phyloP scores from a whole-genome alignment of 805 yeast genomes.

The Lipomyces lipofer region DNA sequence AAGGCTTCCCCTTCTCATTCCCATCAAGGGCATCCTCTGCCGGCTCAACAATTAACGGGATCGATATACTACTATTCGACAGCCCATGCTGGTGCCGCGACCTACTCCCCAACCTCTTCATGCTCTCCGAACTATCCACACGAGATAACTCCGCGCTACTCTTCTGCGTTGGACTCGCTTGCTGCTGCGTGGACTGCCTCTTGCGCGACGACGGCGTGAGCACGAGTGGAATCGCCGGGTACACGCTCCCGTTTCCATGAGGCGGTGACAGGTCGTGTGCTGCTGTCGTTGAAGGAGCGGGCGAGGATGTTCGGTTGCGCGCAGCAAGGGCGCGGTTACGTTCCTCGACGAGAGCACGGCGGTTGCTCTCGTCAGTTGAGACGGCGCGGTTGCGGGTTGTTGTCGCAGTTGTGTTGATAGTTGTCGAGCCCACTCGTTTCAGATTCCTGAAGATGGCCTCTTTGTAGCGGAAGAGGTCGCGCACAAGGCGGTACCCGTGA shows the following conservation, averaged over 20 bases:
- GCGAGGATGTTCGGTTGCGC: neutral
- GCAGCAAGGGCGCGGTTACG: conserved; percentile 9
- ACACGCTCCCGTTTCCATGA: too few relatives aligned
- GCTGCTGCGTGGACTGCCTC: too few relatives aligned
- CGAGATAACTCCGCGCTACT: too few relatives aligned
- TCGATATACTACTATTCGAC: neutral
- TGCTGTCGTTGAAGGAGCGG: neutral
- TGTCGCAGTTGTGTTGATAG: neutral
- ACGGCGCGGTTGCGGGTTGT: conserved; percentile 1
- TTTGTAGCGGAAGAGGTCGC: conserved; percentile 61
- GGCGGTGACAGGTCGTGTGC: too few relatives aligned
- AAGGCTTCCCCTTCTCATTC: neutral
- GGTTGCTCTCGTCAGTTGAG: conserved; percentile 10
- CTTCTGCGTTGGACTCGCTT: too few relatives aligned
- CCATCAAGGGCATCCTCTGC: neutral
- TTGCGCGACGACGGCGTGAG: too few relatives aligned
- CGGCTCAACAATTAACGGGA: neutral
- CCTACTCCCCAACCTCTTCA: neutral
- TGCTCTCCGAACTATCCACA: too few relatives aligned
- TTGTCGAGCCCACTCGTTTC: conserved; percentile 2
- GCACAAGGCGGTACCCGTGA: conserved; percentile 57
- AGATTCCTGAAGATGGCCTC: conserved; percentile 52
- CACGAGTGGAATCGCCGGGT: too few relatives aligned
- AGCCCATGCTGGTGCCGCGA: neutral
- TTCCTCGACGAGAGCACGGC: conserved; percentile 14